Conservation (phyloP, 345 rosid species). For the Gossypium rotundifolium region DNA sequence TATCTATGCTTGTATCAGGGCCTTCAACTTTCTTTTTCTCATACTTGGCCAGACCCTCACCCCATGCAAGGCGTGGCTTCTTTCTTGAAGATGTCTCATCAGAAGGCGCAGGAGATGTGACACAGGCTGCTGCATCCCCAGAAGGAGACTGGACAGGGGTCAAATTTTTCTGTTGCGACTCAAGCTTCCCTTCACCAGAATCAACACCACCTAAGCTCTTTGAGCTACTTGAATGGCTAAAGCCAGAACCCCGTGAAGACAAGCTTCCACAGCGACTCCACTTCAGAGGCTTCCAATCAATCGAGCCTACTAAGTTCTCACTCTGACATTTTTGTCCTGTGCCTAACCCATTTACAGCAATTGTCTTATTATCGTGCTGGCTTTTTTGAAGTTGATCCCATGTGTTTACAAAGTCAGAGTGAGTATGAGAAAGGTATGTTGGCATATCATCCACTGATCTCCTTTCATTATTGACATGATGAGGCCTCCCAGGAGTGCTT, state of each 20-base stretch:
- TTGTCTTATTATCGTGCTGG: conserved; percentile 39
- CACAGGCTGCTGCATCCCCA: conserved; percentile 57
- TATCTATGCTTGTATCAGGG: conserved; percentile 41
- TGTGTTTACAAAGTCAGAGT: conserved; percentile 38
- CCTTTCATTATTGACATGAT: conserved; percentile 43
- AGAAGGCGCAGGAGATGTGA: conserved; percentile 37
- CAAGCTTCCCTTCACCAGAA: conserved; percentile 55
- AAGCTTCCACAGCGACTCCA: conserved; percentile 80
- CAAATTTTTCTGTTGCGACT: conserved; percentile 36
- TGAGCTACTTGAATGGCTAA: conserved; percentile 18
- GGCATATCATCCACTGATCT: conserved; percentile 57
- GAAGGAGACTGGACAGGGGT: conserved; percentile 54
- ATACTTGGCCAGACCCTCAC: conserved; percentile 94
- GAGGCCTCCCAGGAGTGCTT: conserved; percentile 42
- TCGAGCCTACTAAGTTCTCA: conserved; percentile 30
- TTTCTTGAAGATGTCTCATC: conserved; percentile 68
- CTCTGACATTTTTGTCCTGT: conserved; percentile 21
- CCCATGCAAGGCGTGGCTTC: conserved; percentile 97
- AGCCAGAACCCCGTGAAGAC: conserved; percentile 79
- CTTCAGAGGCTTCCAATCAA: conserved; percentile 65
- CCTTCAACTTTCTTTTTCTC: conserved; percentile 88
- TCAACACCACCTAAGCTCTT: conserved; percentile 61
- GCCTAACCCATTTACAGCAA: conserved; percentile 38
- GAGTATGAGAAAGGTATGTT: conserved; percentile 35
- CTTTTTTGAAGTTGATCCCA: conserved; percentile 60